Evolutionary conservation across 2,329 filamentous ascomycete genomes (phyloP), one percentile per base, ranked within the genome.

Genomic region (Fusarium sp.): DNA sequence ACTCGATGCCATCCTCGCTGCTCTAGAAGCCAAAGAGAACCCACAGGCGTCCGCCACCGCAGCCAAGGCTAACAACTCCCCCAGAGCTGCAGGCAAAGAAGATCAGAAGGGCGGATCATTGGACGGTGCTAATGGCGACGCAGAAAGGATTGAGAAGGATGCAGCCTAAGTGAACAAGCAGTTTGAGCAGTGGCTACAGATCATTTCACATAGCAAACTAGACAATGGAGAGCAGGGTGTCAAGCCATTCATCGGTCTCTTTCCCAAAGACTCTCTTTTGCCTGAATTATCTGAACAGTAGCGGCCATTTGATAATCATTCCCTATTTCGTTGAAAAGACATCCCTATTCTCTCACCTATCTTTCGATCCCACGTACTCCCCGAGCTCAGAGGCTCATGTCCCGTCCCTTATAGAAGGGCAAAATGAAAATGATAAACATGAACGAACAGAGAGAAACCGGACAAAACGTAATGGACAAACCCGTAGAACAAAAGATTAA

Each of bases 1-100:
- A 76, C 83, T 90, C n/a, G 87, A 89, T 67, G 83, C 83, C 65
- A 80, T 90, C 27, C 81, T 90, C 27, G 85, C 84, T 20, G 83
- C 84, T 29, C 80, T 88, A 53, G 87, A 86, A 62, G 75, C 64
- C 15, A 69, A 58, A 31, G 65, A 66, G 18, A 47, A 54, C 18
- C 35, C 52, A 14, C 65, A 66, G 46, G 22, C 57, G 63, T 17
- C 52, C 31, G 15, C 52, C 49, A 61, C 36, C 36, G 29, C 20
- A 36, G 33, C 53, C 35, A 64, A 47, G 18, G 38, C 20, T 17
- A 44, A 56, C 14, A 35, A 27, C 29, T 56, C 63, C 46, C 38
- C 18, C 15, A 22, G 53, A 49, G 36, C 27, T 14, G 39, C 33
- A 38, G 42, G 14, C 33, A n/a, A 45, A 39, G 45, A 44, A 52